A percentile compares a stretch with the other conserved stretches of the same genome.
phyloP scores from a whole-genome alignment of 225 moss, liverwort and hornwort genomes.

The Marchantia paleacea region DNA sequence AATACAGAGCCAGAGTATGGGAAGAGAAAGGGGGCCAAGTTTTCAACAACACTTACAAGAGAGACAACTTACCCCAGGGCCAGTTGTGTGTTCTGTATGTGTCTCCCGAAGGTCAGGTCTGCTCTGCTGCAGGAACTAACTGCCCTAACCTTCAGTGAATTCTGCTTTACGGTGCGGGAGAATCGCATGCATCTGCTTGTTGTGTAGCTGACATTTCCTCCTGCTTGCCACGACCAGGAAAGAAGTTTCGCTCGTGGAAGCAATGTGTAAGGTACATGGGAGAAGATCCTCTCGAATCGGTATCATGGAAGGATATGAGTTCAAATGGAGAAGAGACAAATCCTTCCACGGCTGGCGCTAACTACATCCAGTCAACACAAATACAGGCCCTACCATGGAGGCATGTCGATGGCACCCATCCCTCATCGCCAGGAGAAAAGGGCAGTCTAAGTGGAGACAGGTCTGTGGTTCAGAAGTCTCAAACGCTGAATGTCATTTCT shows the following conservation, averaged over 20 bases:
- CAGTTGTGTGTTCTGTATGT: slow-evolving; percentile 12
- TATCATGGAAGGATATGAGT: neutral
- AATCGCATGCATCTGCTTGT: neutral
- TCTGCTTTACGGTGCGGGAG: too few relatives aligned
- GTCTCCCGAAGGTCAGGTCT: slow-evolving; percentile 11
- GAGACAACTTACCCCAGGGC: slow-evolving; percentile 3
- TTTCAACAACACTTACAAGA: slow-evolving; percentile 9
- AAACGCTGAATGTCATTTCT: slow-evolving; percentile 11
- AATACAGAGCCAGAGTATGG: slow-evolving; percentile 14
- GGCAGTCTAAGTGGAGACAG: slow-evolving; percentile 3
- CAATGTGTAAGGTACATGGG: slow-evolving; percentile 14
- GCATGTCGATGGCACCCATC: neutral
- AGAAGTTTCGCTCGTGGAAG: slow-evolving; percentile 20
- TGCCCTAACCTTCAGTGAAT: neutral
- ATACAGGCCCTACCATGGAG: neutral
- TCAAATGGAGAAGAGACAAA: neutral
- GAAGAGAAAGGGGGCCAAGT: slow-evolving; percentile 8
- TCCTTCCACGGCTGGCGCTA: neutral
- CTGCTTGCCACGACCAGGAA: neutral
- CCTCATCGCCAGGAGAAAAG: neutral
- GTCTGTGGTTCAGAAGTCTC: neutral
- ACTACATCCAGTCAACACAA: neutral
- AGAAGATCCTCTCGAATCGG: slow-evolving; percentile 5
- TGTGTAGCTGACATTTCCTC: neutral
- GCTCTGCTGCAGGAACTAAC: neutral